A percentile compares a stretch with the other conserved stretches of the same genome.
phyloP scores from a whole-genome alignment of 2,329 filamentous ascomycete genomes.

The Endothia cerciana region DNA sequence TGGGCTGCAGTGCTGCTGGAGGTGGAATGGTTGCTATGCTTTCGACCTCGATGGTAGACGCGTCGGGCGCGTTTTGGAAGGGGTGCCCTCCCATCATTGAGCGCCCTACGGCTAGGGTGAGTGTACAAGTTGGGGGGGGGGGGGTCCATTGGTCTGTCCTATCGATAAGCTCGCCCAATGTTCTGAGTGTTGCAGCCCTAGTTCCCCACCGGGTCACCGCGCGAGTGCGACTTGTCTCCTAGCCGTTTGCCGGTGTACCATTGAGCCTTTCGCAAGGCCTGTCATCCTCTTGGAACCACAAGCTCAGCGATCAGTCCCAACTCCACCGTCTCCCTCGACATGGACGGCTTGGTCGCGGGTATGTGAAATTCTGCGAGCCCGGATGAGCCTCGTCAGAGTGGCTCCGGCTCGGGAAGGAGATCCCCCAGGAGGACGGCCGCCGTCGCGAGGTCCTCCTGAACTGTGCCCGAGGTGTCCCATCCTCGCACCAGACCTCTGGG shows the following conservation, averaged over 20 bases:
- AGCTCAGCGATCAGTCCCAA: not conserved
- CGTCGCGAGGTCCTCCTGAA: not conserved
- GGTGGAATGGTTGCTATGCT: not conserved
- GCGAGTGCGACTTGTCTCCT: not conserved
- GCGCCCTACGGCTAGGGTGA: not conserved
- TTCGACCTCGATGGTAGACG: constrained; percentile 15
- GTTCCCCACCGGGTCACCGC: not conserved
- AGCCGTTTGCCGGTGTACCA: no score
- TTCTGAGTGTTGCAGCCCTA: not conserved
- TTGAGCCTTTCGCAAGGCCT: no score
- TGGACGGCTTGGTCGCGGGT: no score
- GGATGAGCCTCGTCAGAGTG: not conserved
- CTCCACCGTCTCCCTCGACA: not conserved
- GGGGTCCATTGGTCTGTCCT: not conserved
- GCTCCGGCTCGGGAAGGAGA: not conserved
- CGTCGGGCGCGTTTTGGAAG: constrained; percentile 22
- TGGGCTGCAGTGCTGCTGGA: not conserved
- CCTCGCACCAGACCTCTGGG: not conserved
- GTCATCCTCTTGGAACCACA: not conserved
- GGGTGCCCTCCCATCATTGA: not conserved
- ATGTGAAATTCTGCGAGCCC: not conserved
- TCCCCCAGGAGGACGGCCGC: not conserved
- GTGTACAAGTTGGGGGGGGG: not conserved
- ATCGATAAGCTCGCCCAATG: not conserved
- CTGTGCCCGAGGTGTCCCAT: not conserved